Conservation (phyloP, 2,329 filamentous ascomycete genomes). For the Calonectria ilicicola region DNA sequence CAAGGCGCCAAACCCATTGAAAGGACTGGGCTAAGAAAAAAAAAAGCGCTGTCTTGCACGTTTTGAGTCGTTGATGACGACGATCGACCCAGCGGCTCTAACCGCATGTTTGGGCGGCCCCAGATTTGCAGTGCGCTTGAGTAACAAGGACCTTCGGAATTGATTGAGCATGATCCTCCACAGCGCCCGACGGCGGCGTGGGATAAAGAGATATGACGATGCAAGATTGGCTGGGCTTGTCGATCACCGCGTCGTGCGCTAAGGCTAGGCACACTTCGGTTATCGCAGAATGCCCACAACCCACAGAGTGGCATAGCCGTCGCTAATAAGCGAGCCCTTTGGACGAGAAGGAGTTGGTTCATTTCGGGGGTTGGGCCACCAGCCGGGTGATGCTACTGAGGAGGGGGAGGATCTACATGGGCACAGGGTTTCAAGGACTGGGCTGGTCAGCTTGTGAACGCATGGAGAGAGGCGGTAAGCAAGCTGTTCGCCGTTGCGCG, state of each 20-base stretch:
- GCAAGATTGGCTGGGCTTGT: not conserved
- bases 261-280: not conserved
- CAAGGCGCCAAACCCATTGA: not conserved
- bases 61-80: not conserved
- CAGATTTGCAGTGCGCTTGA: not conserved
- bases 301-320: not conserved
- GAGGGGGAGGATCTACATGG: constrained; percentile 32
- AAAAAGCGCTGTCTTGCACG: not conserved
- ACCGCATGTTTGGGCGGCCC: not conserved
- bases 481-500: constrained; percentile 14
- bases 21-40: not conserved
- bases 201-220: not conserved
- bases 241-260: not conserved
- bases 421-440: constrained; percentile 39
- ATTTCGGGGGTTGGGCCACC: constrained; percentile 21
- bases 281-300: not conserved
- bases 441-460: constrained; percentile 25
- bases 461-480: constrained; percentile 26
- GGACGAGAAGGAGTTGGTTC: constrained; percentile 1
- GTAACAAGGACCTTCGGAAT: not conserved
- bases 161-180: not conserved
- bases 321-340: not conserved
- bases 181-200: not conserved
- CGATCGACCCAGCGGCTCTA: not conserved
- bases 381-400: constrained; percentile 24